Evolutionary conservation across 768 basidiomycete species (phyloP), one percentile per base, ranked within the genome.

Genomic region (Collybia sordida): DNA sequence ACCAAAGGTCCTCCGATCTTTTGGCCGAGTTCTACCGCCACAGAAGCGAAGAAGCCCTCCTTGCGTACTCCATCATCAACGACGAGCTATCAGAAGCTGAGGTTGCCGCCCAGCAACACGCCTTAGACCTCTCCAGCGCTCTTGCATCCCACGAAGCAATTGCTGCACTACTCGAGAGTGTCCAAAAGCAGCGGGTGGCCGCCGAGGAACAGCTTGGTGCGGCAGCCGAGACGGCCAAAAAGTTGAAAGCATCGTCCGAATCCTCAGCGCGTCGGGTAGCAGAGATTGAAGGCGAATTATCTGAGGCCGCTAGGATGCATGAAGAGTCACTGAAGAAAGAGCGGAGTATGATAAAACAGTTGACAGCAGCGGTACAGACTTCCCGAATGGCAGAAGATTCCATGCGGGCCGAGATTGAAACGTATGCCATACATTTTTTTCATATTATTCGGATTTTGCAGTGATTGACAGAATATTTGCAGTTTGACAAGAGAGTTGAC

Each of bases 331-430:
- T 81, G 53, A 71, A 73, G 50, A 78, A 73, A 50, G 81, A 83
- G 44, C 73, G 69, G 35, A 72, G 81, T 22, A 54, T 69, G 0
- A 60, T 71, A 7, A 75, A 80, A 50, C 72, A 78, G 19, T 64
- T 88, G 31, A 74, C 77, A 0, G 63, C 63, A 14, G 72, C 79
- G 4, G 62, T 85, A 27, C 76, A 81, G 53, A 79, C 80, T 66
- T 73, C 68, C 52, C 78, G 82, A 55, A 77, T 77, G 53, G 82
- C 85, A 3, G 89, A 93, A 62, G 83, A 83, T 25, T 79, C 77
- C 3, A 72, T 94, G 46, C 75, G 80, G 27, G 75, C 75, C 22
- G 90, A 93, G 53, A 73, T 90, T 37, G 80, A 85, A 28, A 72
- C 74, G 92, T 91, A 56, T 48, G 84, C 77, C 19, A 14, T 34